A percentile compares a stretch with the other conserved stretches of the same genome.
These are phyloP conservation scores for Hippophae rhamnoides DNA, from an alignment of 306 rosid genomes.

Conservation along the genomic window DNA sequence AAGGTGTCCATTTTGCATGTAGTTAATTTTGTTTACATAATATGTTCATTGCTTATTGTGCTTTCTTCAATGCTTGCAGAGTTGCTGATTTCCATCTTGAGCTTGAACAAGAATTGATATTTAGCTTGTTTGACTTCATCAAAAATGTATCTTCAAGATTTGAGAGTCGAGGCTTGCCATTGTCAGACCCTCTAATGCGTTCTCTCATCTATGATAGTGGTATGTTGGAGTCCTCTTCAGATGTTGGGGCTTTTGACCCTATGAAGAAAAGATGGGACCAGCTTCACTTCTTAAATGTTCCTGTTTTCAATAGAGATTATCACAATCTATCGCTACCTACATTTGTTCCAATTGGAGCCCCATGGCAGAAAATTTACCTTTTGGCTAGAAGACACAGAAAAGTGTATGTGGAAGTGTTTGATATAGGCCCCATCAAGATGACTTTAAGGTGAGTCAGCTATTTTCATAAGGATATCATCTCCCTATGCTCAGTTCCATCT, in stretches of 20 bases:
- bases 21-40: conserved; percentile 3
- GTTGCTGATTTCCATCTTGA: conserved; percentile 79
- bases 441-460: conserved; percentile 57
- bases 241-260: conserved; percentile 27
- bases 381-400: conserved; percentile 83
- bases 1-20: conserved; percentile 43
- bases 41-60: conserved; percentile 10
- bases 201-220: conserved; percentile 21
- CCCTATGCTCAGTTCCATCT: conserved; percentile 11
- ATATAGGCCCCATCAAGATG: conserved; percentile 69
- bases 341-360: conserved; percentile 86
- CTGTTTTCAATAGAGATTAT: conserved; percentile 27
- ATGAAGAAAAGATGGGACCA: conserved; percentile 29
- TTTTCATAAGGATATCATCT: conserved; percentile 4
- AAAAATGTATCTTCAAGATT: conserved; percentile 50
- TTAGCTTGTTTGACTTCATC: conserved; percentile 71
- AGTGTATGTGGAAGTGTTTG: conserved; percentile 74
- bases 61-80: conserved; percentile 48
- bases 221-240: conserved; percentile 27
- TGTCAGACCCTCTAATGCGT: conserved; percentile 31
- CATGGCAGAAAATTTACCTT: conserved; percentile 89
- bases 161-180: conserved; percentile 34
- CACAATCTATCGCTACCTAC: conserved; percentile 41
- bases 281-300: conserved; percentile 23
- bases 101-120: conserved; percentile 85